A percentile compares a stretch with the other conserved stretches of the same genome.
phyloP scores from a whole-genome alignment of 352 stramenopile species.

The Phytophthora capsici region DNA sequence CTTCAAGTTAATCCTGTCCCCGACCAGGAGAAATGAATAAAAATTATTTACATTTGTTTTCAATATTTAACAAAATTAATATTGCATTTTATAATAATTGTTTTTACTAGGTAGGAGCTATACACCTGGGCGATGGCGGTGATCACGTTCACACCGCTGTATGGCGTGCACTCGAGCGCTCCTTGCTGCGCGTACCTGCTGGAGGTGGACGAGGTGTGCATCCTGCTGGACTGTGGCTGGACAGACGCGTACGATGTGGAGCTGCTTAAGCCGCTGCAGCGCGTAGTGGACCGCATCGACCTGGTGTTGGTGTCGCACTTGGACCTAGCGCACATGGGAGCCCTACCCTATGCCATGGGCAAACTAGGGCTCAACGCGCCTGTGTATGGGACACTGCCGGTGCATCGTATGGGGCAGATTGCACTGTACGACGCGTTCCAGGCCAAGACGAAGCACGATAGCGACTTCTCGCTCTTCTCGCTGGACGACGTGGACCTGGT shows the following conservation, averaged over 20 bases:
- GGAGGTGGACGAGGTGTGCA: conserved; percentile 92
- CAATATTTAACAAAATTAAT: neutral
- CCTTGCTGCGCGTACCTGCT: conserved; percentile 89
- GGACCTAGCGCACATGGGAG: conserved; percentile 91
- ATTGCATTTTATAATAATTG: neutral
- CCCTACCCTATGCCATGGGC: conserved; percentile 89
- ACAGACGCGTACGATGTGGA: conserved; percentile 89
- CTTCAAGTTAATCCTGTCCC: neutral
- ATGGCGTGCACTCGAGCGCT: conserved; percentile 83
- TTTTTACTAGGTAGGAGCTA: neutral
- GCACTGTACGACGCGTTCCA: conserved; percentile 96
- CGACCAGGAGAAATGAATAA: neutral
- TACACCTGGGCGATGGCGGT: conserved; percentile 66
- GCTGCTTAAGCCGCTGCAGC: conserved; percentile 82
- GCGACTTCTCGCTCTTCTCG: conserved; percentile 90
- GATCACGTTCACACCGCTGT: conserved; percentile 92
- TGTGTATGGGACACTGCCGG: conserved; percentile 95
- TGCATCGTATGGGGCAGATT: conserved; percentile 97
- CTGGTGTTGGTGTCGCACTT: conserved; percentile 91
- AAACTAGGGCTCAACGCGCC: conserved; percentile 86
- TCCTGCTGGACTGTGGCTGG: conserved; percentile 92
- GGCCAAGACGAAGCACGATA: conserved; percentile 91
- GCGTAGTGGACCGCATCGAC: conserved; percentile 86
- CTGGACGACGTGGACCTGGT: conserved; percentile 95
- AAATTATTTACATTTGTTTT: neutral